These are phyloP conservation scores for Vairimorpha ceranae DNA, from an alignment of 371 early-diverging fungal species.

Conservation along the genomic window DNA sequence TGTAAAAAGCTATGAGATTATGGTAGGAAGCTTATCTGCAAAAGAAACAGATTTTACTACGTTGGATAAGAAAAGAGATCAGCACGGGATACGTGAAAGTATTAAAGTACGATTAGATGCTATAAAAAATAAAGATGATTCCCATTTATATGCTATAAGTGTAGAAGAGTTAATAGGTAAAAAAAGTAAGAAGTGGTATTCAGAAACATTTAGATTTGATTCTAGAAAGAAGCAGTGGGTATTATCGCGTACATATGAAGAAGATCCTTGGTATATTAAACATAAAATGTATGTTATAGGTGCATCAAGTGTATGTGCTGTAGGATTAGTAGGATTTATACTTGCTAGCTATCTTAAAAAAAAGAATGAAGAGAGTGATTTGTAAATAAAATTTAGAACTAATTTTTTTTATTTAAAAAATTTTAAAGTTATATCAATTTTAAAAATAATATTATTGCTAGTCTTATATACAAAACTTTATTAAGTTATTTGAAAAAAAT, in stretches of 20 bases:
- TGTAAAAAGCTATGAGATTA: background rate
- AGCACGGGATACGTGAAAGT: background rate
- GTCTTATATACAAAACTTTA: too few relatives aligned
- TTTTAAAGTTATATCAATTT: too few relatives aligned
- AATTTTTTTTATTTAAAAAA: too few relatives aligned
- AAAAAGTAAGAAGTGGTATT: background rate
- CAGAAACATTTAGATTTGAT: background rate
- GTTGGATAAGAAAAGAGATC: background rate
- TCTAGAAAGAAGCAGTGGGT: background rate
- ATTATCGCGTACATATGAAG: background rate
- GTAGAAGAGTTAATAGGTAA: background rate
- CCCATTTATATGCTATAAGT: background rate
- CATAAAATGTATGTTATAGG: background rate
- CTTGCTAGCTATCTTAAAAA: background rate
- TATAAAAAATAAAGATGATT: background rate
- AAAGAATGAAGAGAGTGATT: background rate
- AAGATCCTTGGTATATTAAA: background rate
- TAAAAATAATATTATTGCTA: too few relatives aligned
- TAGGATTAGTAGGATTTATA: background rate
- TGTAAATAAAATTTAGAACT: slow-evolving; percentile 3
- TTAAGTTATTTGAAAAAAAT: too few relatives aligned
- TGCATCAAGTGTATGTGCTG: background rate
- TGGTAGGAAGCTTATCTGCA: background rate
- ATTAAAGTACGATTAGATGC: background rate
- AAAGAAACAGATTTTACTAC: background rate